Conservation (phyloP, 1,139 yeast genomes). For the Dujonia santamariae region DNA sequence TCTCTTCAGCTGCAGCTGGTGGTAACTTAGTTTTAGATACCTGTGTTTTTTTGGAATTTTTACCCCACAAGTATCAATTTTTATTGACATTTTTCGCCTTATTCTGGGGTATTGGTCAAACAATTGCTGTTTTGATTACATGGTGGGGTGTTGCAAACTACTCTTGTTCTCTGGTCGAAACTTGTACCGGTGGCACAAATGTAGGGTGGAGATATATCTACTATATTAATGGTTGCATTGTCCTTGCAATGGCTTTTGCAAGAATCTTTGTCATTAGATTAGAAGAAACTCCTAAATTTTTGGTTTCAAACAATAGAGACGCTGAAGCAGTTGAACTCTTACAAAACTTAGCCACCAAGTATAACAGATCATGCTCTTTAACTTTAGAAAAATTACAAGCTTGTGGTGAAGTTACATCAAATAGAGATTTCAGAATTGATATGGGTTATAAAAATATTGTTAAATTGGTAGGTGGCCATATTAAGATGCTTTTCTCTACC, state of each 20-base stretch:
- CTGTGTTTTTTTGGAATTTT: slow-evolving; percentile 55
- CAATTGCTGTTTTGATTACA: slow-evolving; percentile 50
- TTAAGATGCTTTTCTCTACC: slow-evolving; percentile 26
- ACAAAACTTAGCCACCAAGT: slow-evolving; percentile 36
- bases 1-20: slow-evolving; percentile 50
- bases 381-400: slow-evolving; percentile 42
- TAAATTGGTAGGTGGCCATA: slow-evolving; percentile 19
- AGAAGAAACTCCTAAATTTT: slow-evolving; percentile 57
- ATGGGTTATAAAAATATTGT: slow-evolving; percentile 17
- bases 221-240: slow-evolving; percentile 53
- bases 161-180: slow-evolving; percentile 37
- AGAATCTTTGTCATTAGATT: slow-evolving; percentile 47
- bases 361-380: slow-evolving; percentile 39
- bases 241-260: slow-evolving; percentile 43
- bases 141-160: slow-evolving; percentile 55
- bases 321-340: slow-evolving; percentile 43
- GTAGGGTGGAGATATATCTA: slow-evolving; percentile 63
- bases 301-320: slow-evolving; percentile 51
- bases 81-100: slow-evolving; percentile 54
- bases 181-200: slow-evolving; percentile 44
- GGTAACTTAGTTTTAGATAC: slow-evolving; percentile 63
- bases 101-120: slow-evolving; percentile 66
- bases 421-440: slow-evolving; percentile 21
- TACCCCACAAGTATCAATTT: slow-evolving; percentile 54
- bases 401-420: slow-evolving; percentile 39